Conservation (phyloP, 1,284 basidiomycete species). For the Farysia itapuensis region DNA sequence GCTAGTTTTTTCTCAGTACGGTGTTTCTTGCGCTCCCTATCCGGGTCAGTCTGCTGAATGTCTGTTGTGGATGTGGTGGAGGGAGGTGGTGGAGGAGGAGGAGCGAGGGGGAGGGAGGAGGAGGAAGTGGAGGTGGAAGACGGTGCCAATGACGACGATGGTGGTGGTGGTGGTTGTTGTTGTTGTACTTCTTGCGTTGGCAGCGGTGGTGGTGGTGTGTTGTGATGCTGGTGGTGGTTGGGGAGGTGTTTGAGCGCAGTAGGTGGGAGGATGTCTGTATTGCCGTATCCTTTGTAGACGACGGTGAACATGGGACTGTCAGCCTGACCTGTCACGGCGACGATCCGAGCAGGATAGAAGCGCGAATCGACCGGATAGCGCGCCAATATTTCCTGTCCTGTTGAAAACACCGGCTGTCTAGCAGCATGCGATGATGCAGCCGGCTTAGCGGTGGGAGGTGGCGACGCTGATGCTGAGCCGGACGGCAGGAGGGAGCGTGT, state of each 20-base stretch:
- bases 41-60: constrained; percentile 7
- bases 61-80: constrained; percentile 61
- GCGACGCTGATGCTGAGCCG: background rate
- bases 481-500: constrained; percentile 62
- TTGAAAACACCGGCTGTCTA: constrained; percentile 46
- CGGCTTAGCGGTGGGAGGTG: background rate
- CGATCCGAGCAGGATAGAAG: constrained; percentile 47
- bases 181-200: too few relatives aligned
- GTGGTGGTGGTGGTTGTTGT: too few relatives aligned
- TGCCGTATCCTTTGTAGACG: constrained; percentile 91
- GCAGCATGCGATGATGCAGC: background rate
- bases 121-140: background rate
- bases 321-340: constrained; percentile 76
- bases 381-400: constrained; percentile 90
- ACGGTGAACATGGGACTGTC: constrained; percentile 87
- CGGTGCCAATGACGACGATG: background rate
- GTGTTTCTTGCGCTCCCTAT: constrained; percentile 65
- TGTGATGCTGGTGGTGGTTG: constrained; percentile 44
- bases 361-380: constrained; percentile 67
- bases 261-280: constrained; percentile 82
- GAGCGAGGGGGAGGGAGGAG: constrained; percentile 1
- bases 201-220: constrained; percentile 1
- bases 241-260: constrained; percentile 69
- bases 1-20: constrained; percentile 95
- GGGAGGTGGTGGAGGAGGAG: constrained; percentile 64